Evolutionary conservation across 805 yeast genomes (phyloP).

Genomic region (Brettanomyces nanus): DNA sequence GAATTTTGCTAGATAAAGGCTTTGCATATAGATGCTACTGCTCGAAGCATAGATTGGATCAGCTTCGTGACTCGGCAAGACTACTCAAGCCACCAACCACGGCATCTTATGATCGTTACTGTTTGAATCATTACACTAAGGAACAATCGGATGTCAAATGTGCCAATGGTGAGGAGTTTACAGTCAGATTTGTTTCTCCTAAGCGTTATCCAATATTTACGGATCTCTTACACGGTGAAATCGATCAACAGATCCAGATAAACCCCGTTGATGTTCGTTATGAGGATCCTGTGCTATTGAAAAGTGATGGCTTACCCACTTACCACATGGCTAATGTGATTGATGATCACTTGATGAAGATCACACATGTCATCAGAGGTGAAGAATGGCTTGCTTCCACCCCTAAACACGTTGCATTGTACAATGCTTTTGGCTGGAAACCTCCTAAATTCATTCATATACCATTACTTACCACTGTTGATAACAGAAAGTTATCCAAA

Average conservation of each 20-base stretch:
- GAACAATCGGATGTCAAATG: slow-evolving; percentile 34
- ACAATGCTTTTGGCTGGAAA: slow-evolving; percentile 77
- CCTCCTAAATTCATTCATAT: slow-evolving; percentile 83
- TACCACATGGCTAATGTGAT: slow-evolving; percentile 94
- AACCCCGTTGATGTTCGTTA: slow-evolving; percentile 63
- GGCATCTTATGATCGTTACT: slow-evolving; percentile 84
- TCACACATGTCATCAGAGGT: slow-evolving; percentile 92
- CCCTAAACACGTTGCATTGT: slow-evolving; percentile 85
- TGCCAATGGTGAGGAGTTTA: slow-evolving; percentile 31
- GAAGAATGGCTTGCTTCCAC: slow-evolving; percentile 98
- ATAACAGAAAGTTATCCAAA: slow-evolving; percentile 75
- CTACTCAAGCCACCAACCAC: slow-evolving; percentile 79
- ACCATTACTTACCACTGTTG: slow-evolving; percentile 70
- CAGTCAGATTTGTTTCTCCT: slow-evolving; percentile 76
- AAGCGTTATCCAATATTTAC: slow-evolving; percentile 52
- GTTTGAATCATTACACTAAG: slow-evolving; percentile 36
- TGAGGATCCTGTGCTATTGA: slow-evolving; percentile 84
- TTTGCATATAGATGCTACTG: slow-evolving; percentile 85
- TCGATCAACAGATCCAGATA: slow-evolving; percentile 73
- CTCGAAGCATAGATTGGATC: slow-evolving; percentile 64
- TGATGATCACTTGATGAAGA: slow-evolving; percentile 88
- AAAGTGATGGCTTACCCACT: slow-evolving; percentile 94
- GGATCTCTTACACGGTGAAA: slow-evolving; percentile 72
- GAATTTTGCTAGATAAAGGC: slow-evolving; percentile 50
- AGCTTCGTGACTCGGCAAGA: slow-evolving; percentile 65